Evolutionary conservation across 768 basidiomycete species (phyloP), one percentile per base, ranked within the genome.

Genomic region (Auricularia cornea): DNA sequence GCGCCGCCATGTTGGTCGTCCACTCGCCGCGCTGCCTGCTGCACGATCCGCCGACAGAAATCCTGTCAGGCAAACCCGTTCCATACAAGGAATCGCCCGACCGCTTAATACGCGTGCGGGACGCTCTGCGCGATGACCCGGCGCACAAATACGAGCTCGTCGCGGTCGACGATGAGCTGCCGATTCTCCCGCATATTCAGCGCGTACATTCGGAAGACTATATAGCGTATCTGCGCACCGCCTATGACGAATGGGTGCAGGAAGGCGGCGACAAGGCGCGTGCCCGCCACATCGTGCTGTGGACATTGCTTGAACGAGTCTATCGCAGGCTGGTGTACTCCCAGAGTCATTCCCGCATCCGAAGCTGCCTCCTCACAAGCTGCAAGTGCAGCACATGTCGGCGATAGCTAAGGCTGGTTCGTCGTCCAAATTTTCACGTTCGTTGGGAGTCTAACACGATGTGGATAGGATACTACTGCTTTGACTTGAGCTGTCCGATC

Each of bases 401-500:
- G 67, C 69, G 3, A 67, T 71, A 31, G 70, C 70, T 3, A 68
- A 66, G 67, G 69, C 70, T 52, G 70, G 70, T 70, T 5, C 40
- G 69, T n/a, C 29, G 31, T n/a, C 31, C 3, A 2, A 3, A 16
- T 4, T 3, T 16, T 23, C 23, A 23, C 3, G 18, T 26, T 31
- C 41, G 54, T 26, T 41, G 11, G 31, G 18, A 18, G 48, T 4
- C 48, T 33, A n/a, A 35, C 60, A 31, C 11, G 18, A 31, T 41
- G 23, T 3, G 38, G 32, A 56, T 52, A 73, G 75, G 72, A 10
- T 65, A 67, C 48, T 71, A 70, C 64, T 73, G 68, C 23, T 75
- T 74, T 64, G 75, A 76, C 62, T 66, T 76, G 26, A 71, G 70
- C 20, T 68, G 68, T 54, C 72, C 74, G 1, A 71, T 77, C 68